phyloP scores from a whole-genome alignment of 2,329 filamentous ascomycete species.

The Colletotrichum sp. region DNA sequence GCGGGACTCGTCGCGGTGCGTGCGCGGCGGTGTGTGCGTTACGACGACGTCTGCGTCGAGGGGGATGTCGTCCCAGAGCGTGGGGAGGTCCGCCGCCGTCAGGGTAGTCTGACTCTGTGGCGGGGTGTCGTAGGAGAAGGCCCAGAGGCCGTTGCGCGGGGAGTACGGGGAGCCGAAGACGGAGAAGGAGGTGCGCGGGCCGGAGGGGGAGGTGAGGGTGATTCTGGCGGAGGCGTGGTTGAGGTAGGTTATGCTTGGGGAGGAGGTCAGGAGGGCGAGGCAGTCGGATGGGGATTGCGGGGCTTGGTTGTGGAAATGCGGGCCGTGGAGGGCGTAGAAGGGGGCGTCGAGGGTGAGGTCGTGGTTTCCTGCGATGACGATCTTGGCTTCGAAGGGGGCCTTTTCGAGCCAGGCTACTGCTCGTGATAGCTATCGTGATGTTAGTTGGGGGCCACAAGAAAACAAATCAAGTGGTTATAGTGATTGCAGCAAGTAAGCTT shows the following conservation, averaged over 20 bases:
- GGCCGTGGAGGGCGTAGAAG: conserved; percentile 62
- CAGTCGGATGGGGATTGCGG: conserved; percentile 60
- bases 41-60: conserved; percentile 68
- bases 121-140: conserved; percentile 64
- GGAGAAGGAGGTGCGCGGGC: conserved; percentile 65
- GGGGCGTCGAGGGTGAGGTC: conserved; percentile 72
- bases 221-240: conserved; percentile 61
- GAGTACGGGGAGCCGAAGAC: conserved; percentile 77
- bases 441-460: not conserved
- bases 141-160: conserved; percentile 63
- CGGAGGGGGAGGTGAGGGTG: conserved; percentile 55
- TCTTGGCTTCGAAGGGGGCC: conserved; percentile 71
- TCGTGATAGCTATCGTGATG: conserved; percentile 50
- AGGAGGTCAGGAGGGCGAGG: conserved; percentile 55
- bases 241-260: conserved; percentile 67
- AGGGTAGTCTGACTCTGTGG: not conserved
- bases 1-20: conserved; percentile 59
- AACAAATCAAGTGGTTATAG: not conserved
- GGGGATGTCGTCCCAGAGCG: conserved; percentile 67
- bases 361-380: conserved; percentile 78
- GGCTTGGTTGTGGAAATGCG: conserved; percentile 60
- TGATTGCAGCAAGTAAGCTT: not conserved
- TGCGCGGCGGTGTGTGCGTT: conserved; percentile 71
- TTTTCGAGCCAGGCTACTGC: conserved; percentile 71
- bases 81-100: conserved; percentile 27